Percentiles rank a stretch among this genome's conserved stretches.
These are phyloP conservation scores for Neurospora sp. DNA, from an alignment of 495 filamentous ascomycete genomes.

Conservation along the genomic window DNA sequence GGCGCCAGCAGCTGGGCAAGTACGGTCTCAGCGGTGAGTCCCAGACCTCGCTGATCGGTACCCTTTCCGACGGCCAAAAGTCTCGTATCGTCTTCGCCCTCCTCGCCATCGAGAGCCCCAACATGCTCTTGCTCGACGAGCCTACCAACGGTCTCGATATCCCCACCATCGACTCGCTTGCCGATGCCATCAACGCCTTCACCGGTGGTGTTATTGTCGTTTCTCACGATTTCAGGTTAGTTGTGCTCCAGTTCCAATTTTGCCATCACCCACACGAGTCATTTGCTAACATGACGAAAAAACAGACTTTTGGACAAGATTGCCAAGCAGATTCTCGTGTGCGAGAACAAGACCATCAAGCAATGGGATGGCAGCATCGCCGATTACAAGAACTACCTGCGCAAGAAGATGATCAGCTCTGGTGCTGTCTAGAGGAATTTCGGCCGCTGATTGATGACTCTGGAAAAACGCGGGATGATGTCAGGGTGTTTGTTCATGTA, in stretches of 20 bases:
- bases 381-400: slow-evolving; percentile 94
- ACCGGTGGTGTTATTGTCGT: slow-evolving; percentile 96
- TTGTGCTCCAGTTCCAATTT: neutral
- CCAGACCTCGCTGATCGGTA: slow-evolving; percentile 96
- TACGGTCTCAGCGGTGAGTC: slow-evolving; percentile 87
- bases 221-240: slow-evolving; percentile 94
- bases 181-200: slow-evolving; percentile 94
- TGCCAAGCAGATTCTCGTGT: slow-evolving; percentile 98
- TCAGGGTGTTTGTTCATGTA: neutral
- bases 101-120: slow-evolving; percentile 89
- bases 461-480: neutral
- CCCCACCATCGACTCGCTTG: slow-evolving; percentile 93
- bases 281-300: slow-evolving; percentile 4
- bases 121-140: slow-evolving; percentile 97
- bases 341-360: slow-evolving; percentile 87
- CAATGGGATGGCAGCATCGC: slow-evolving; percentile 84
- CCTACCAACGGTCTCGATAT: slow-evolving; percentile 99
- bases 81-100: slow-evolving; percentile 95
- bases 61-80: slow-evolving; percentile 95
- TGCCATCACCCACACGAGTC: neutral
- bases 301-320: slow-evolving; percentile 93
- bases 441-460: neutral
- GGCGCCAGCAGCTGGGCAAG: slow-evolving; percentile 90
- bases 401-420: slow-evolving; percentile 84
- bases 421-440: slow-evolving; percentile 38